Evolutionary conservation across 208 protist species (phyloP).

Genomic region (Leishmania martiniquensis): DNA sequence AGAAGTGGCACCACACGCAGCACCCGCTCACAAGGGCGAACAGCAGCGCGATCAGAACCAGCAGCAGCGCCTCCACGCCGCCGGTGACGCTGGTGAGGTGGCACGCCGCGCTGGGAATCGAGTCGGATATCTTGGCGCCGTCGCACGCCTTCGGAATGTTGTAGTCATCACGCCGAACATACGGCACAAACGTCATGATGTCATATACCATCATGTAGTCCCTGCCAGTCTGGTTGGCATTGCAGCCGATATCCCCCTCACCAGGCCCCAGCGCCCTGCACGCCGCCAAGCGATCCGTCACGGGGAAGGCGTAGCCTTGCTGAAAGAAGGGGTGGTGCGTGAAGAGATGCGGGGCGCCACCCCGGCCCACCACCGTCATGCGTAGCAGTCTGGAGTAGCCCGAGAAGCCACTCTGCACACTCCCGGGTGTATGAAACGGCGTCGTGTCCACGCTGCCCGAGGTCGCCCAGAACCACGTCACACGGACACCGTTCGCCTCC

Average conservation of each 20-base stretch:
- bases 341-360: conserved; percentile 38
- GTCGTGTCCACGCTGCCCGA: background rate
- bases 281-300: conserved; percentile 15
- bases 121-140: background rate
- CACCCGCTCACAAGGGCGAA: conserved; percentile 32
- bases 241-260: conserved; percentile 22
- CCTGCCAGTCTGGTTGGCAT: background rate
- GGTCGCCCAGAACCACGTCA: conserved; percentile 51
- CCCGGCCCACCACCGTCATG: conserved; percentile 39
- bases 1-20: conserved; percentile 37
- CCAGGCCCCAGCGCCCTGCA: conserved; percentile 31
- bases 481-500: conserved; percentile 24
- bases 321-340: conserved; percentile 55
- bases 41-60: conserved; percentile 27
- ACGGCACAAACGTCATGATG: conserved; percentile 38
- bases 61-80: conserved; percentile 17
- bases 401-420: background rate
- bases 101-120: conserved; percentile 32
- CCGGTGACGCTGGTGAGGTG: conserved; percentile 11
- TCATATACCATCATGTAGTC: conserved; percentile 48
- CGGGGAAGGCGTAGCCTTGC: conserved; percentile 39
- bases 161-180: conserved; percentile 6
- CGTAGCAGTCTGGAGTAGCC: conserved; percentile 34
- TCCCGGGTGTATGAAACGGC: background rate
- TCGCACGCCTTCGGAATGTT: conserved; percentile 16